Evolutionary conservation across 768 basidiomycete species (phyloP).

Genomic region (Phaeotremella skinneri): DNA sequence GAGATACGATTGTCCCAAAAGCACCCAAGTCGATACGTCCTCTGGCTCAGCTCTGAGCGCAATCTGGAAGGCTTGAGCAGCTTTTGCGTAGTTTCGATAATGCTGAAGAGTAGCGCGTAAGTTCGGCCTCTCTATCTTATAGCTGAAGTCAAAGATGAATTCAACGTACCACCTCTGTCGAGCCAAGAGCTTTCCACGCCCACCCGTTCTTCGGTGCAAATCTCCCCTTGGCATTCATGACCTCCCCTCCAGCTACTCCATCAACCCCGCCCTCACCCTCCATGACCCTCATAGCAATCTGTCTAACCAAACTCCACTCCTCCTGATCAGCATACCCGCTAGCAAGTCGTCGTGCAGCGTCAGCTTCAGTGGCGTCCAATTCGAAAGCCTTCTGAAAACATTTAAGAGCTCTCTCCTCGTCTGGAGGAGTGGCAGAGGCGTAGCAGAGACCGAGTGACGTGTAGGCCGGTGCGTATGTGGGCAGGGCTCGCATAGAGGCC

Average conservation of each 20-base stretch:
- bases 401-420: conserved; percentile 80
- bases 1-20: conserved; percentile 86
- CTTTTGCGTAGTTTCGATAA: conserved; percentile 62
- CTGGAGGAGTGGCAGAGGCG: conserved; percentile 67
- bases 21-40: conserved; percentile 80
- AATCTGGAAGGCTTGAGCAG: conserved; percentile 82
- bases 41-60: conserved; percentile 73
- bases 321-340: conserved; percentile 86
- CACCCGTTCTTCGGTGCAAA: conserved; percentile 72
- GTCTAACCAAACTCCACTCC: conserved; percentile 94
- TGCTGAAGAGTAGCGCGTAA: conserved; percentile 28
- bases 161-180: conserved; percentile 76
- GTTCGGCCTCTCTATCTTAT: background rate
- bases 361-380: conserved; percentile 80
- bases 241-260: conserved; percentile 58
- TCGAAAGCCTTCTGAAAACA: conserved; percentile 99
- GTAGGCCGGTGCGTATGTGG: conserved; percentile 83
- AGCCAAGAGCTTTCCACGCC: conserved; percentile 97
- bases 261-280: conserved; percentile 84
- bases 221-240: conserved; percentile 47
- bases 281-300: conserved; percentile 87
- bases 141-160: background rate
- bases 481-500: conserved; percentile 67
- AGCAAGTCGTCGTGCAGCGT: conserved; percentile 78
- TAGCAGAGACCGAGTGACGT: conserved; percentile 93